Conservation (phyloP, 306 rosid species). For the Benincasa hispida region DNA sequence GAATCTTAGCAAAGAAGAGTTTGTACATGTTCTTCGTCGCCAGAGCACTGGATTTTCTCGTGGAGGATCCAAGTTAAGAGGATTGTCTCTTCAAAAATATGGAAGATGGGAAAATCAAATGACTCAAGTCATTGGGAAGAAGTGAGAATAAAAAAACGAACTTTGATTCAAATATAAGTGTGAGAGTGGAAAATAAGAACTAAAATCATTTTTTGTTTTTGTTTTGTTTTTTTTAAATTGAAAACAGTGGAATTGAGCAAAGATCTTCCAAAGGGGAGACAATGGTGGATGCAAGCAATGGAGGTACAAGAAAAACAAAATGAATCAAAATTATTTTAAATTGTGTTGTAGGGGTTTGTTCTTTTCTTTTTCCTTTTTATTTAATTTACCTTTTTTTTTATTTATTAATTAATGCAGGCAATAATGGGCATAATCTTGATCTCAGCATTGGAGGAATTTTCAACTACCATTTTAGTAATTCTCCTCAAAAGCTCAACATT, state of each 20-base stretch:
- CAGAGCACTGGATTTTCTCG: slow-evolving; percentile 36
- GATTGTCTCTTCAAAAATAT: slow-evolving; percentile 22
- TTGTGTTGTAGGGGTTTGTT: background rate
- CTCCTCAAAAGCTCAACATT: slow-evolving; percentile 9
- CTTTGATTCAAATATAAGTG: too few species aligned
- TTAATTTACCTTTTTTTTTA: background rate
- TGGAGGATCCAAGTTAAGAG: slow-evolving; percentile 25
- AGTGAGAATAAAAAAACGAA: slow-evolving; percentile 13
- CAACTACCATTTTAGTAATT: slow-evolving; percentile 8
- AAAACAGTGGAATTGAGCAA: background rate
- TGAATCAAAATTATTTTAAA: background rate
- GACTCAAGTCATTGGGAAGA: slow-evolving; percentile 21
- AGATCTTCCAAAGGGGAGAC: background rate
- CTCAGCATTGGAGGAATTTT: slow-evolving; percentile 28
- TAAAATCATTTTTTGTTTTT: background rate
- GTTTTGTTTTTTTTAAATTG: background rate
- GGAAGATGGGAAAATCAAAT: slow-evolving; percentile 23
- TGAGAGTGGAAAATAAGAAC: background rate
- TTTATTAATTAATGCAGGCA: slow-evolving; percentile 17
- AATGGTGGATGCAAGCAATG: background rate
- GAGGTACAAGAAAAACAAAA: background rate
- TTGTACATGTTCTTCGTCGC: slow-evolving; percentile 32
- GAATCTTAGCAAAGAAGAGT: slow-evolving; percentile 30
- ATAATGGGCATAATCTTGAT: slow-evolving; percentile 38
- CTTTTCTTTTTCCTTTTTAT: background rate